Evolutionary conservation across 2,329 filamentous ascomycete species (phyloP).

Genomic region (Hymenoscyphus fructigenus): DNA sequence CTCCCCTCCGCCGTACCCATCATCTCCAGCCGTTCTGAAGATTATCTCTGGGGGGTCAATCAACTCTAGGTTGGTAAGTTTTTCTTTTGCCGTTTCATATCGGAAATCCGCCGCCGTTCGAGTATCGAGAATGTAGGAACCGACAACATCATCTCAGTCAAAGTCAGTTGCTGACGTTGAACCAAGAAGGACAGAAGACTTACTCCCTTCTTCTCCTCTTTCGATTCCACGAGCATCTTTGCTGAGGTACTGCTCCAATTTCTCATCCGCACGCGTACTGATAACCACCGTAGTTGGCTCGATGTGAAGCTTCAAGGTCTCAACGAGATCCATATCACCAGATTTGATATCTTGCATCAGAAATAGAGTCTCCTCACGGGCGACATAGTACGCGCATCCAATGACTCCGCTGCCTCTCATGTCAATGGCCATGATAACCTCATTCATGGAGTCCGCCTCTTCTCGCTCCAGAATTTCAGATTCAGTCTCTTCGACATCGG

Average conservation of each 20-base stretch:
- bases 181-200: neutral
- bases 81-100: constrained; percentile 64
- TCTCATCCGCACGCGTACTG: constrained; percentile 36
- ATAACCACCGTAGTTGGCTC: constrained; percentile 57
- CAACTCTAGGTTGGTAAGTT: constrained; percentile 57
- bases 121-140: constrained; percentile 58
- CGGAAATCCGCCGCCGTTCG: constrained; percentile 72
- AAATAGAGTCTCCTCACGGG: constrained; percentile 66
- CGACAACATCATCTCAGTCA: constrained; percentile 39
- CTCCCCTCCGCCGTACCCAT: constrained; percentile 37
- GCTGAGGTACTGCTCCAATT: constrained; percentile 34
- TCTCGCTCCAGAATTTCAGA: constrained; percentile 36
- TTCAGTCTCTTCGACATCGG: constrained; percentile 31
- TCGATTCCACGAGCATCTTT: constrained; percentile 33
- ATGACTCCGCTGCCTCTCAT: constrained; percentile 62
- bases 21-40: constrained; percentile 59
- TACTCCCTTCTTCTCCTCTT: constrained; percentile 30
- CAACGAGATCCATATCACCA: constrained; percentile 67
- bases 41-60: constrained; percentile 52
- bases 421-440: constrained; percentile 79
- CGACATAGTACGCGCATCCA: constrained; percentile 82
- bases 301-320: constrained; percentile 55
- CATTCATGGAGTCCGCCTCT: constrained; percentile 55
- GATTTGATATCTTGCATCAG: constrained; percentile 75
- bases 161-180: neutral